These are phyloP conservation scores for Populus hybrid DNA, from an alignment of 441 rosid genomes.

Conservation along the genomic window DNA sequence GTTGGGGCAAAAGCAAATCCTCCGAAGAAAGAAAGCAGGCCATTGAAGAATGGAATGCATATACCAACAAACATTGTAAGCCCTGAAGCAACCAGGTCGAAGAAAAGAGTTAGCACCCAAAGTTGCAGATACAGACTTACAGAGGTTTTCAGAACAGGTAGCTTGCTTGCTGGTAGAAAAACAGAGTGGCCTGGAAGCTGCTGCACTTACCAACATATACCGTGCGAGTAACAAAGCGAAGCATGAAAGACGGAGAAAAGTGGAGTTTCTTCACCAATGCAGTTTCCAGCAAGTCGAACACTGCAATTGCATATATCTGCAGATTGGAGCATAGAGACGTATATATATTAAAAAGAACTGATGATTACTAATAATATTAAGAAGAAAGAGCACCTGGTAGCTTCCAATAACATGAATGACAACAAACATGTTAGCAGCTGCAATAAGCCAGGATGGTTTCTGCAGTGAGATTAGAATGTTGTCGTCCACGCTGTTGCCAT, in stretches of 20 bases:
- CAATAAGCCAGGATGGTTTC: constrained; percentile 71
- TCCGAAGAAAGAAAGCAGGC: constrained; percentile 80
- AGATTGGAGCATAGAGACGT: not conserved
- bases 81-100: constrained; percentile 30
- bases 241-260: constrained; percentile 44
- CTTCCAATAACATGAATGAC: constrained; percentile 79
- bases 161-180: not conserved
- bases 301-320: constrained; percentile 68
- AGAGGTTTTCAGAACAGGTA: not conserved
- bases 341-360: not conserved
- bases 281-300: constrained; percentile 81
- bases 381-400: constrained; percentile 51
- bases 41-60: constrained; percentile 72
- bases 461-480: constrained; percentile 58
- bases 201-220: constrained; percentile 52
- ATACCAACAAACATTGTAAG: constrained; percentile 67
- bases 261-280: constrained; percentile 49
- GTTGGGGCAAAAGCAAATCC: constrained; percentile 93
- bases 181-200: not conserved
- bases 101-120: not conserved
- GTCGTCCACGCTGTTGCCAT: constrained; percentile 62
- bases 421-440: constrained; percentile 65
- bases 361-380: no score
- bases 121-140: not conserved
- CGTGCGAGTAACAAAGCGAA: constrained; percentile 58